phyloP scores from a whole-genome alignment of 2,329 filamentous ascomycete species.

The Achaetomium macrosporum region DNA sequence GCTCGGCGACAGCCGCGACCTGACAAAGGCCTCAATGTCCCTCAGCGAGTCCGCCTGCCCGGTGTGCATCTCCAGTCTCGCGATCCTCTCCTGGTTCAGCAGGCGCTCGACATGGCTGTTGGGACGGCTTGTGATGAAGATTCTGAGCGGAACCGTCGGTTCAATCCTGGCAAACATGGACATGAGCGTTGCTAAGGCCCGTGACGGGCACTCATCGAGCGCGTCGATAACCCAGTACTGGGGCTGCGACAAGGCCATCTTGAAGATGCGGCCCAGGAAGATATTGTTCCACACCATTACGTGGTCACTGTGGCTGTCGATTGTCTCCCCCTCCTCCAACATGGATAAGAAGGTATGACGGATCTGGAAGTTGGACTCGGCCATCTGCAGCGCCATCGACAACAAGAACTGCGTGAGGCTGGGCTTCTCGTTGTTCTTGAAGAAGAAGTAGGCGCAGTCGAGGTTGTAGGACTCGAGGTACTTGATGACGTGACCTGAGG shows the following conservation, averaged over 20 bases:
- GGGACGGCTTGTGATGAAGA: constrained; percentile 24
- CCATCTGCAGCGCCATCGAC: constrained; percentile 25
- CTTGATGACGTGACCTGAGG: constrained; percentile 23
- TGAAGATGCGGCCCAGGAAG: constrained; percentile 22
- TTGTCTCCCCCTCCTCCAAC: constrained; percentile 17
- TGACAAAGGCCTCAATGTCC: constrained; percentile 21
- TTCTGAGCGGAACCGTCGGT: constrained; percentile 13
- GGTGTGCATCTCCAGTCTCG: constrained; percentile 16
- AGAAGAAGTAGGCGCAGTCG: constrained; percentile 28
- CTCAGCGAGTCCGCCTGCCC: constrained; percentile 18
- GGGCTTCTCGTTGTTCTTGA: constrained; percentile 21
- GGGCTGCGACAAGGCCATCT: constrained; percentile 14
- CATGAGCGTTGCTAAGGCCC: constrained; percentile 10
- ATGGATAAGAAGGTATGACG: constrained; percentile 19
- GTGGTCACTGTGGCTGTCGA: constrained; percentile 20
- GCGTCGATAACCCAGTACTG: constrained; percentile 26
- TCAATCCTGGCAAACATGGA: constrained; percentile 21
- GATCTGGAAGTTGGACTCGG: constrained; percentile 19
- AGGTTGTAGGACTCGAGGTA: constrained; percentile 22
- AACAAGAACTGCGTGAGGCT: constrained; percentile 21
- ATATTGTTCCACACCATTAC: constrained; percentile 22
- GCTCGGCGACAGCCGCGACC: constrained; percentile 11
- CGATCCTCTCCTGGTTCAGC: constrained; percentile 17
- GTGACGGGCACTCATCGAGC: constrained; percentile 20
- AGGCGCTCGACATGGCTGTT: constrained; percentile 18